Percentiles rank a stretch among this genome's conserved stretches.
phyloP scores from a whole-genome alignment of 1,284 basidiomycete species.

The Trichosporon faecale region DNA sequence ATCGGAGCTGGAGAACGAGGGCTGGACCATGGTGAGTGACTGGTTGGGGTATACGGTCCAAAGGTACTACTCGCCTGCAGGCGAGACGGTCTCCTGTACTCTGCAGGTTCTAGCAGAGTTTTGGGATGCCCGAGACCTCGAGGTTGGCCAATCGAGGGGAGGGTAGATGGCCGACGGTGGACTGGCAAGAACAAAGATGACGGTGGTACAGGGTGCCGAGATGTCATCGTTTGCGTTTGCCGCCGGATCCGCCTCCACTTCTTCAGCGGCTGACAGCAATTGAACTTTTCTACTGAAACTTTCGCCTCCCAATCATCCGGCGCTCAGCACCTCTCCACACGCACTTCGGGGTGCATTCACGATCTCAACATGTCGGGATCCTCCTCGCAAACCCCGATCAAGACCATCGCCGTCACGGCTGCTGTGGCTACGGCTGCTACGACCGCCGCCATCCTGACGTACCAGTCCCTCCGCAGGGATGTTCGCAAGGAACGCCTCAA shows the following conservation, averaged over 20 bases:
- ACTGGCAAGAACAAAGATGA: neutral
- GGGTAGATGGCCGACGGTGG: neutral
- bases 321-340: neutral
- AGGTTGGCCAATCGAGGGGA: neutral
- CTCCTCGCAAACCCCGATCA: neutral
- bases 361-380: constrained; percentile 1
- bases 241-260: constrained; percentile 10
- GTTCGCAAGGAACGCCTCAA: constrained; percentile 47
- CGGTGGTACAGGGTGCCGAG: neutral
- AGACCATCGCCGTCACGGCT: constrained; percentile 46
- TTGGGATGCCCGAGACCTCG: neutral
- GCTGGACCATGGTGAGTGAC: constrained; percentile 40
- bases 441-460: constrained; percentile 45
- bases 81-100: neutral
- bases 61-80: neutral
- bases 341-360: neutral
- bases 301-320: neutral
- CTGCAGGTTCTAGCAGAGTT: neutral
- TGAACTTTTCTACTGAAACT: constrained; percentile 5
- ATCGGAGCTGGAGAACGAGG: constrained; percentile 36
- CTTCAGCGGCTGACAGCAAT: neutral
- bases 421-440: constrained; percentile 44
- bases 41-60: neutral
- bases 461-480: constrained; percentile 48
- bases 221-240: neutral